phyloP scores from a whole-genome alignment of 75 land plant species.

The Larix kaempferi region DNA sequence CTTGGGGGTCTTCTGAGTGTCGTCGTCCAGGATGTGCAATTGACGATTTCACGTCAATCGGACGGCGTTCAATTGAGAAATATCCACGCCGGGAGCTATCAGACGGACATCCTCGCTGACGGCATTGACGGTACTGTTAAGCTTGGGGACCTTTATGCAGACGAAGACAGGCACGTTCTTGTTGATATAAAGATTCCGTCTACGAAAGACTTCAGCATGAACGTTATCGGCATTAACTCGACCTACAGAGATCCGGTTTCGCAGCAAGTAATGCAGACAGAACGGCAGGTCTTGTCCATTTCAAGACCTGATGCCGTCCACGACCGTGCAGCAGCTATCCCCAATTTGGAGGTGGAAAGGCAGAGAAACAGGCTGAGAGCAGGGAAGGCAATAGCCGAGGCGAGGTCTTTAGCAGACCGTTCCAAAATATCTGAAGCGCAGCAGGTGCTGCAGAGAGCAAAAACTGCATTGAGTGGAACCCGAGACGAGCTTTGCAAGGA shows the following conservation, averaged over 20 bases:
- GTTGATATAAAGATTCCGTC: conserved; percentile 36
- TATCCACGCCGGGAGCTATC: conserved; percentile 30
- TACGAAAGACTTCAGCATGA: conserved; percentile 10
- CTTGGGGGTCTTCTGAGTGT: conserved; percentile 64
- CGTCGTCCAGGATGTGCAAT: conserved; percentile 62
- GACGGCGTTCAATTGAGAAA: conserved; percentile 16
- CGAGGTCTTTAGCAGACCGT: conserved; percentile 47
- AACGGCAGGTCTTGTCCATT: conserved; percentile 17
- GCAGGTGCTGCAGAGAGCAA: conserved; percentile 46
- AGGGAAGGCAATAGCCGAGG: conserved; percentile 68
- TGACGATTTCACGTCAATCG: conserved; percentile 38
- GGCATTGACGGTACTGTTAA: conserved; percentile 30
- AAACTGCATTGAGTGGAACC: conserved; percentile 29
- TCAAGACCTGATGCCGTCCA: background rate
- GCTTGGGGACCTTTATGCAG: conserved; percentile 78
- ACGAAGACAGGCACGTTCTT: conserved; percentile 76
- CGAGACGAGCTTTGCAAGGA: conserved; percentile 27
- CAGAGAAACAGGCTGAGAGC: conserved; percentile 40
- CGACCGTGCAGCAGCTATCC: background rate
- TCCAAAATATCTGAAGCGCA: conserved; percentile 47
- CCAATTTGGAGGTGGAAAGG: conserved; percentile 29
- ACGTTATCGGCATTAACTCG: conserved; percentile 37
- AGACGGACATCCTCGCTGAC: conserved; percentile 2
- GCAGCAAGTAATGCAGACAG: conserved; percentile 18
- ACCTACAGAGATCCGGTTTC: conserved; percentile 51